phyloP scores from a whole-genome alignment of 1,284 basidiomycete genomes.

The Dichomitus squalens region DNA sequence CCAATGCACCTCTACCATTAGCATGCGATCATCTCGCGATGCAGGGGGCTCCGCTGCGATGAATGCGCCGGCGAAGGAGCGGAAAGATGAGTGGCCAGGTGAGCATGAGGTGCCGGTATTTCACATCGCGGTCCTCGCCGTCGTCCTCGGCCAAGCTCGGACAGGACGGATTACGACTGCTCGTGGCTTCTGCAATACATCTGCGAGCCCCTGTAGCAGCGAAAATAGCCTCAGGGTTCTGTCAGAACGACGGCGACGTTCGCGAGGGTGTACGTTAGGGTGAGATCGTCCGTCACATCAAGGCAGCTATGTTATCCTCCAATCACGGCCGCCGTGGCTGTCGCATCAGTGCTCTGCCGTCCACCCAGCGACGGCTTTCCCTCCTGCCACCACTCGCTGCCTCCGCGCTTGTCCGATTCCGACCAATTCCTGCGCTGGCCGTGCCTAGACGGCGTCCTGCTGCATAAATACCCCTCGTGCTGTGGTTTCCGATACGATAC shows the following conservation, averaged over 20 bases:
- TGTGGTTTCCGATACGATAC: neutral
- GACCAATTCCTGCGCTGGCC: neutral
- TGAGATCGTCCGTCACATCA: neutral
- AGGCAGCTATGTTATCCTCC: neutral
- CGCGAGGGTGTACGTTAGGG: neutral
- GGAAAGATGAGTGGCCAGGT: neutral
- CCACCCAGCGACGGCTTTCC: neutral
- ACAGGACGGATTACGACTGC: too few relatives aligned
- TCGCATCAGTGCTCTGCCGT: neutral
- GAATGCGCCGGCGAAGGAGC: neutral
- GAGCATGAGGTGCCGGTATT: neutral
- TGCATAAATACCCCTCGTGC: constrained; percentile 26
- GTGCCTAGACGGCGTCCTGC: constrained; percentile 21
- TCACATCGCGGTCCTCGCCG: neutral
- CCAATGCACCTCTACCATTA: neutral
- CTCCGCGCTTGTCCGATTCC: neutral
- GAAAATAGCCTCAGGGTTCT: too few relatives aligned
- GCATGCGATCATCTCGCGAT: neutral
- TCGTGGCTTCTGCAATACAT: too few relatives aligned
- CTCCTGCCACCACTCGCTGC: neutral
- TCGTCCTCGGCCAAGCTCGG: too few relatives aligned
- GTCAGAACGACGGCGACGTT: too few relatives aligned
- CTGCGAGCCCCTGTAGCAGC: too few relatives aligned
- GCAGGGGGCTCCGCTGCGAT: neutral
- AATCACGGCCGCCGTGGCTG: neutral